Evolutionary conservation across 352 stramenopile genomes (phyloP).

Genomic region (Phytophthora meadii): DNA sequence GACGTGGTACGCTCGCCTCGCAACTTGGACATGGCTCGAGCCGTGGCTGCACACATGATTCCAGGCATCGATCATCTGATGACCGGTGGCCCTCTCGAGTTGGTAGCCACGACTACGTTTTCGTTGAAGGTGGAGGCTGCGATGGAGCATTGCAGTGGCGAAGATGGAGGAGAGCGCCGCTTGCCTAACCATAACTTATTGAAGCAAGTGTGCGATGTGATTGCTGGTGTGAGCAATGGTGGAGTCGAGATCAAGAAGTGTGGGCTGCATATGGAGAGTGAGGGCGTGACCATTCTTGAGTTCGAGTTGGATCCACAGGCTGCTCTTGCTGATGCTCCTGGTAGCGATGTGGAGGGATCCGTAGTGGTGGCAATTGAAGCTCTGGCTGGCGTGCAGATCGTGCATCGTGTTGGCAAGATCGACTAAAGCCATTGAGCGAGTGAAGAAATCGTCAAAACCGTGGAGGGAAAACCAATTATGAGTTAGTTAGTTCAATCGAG

Average conservation of each 20-base stretch:
- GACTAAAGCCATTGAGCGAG: conserved; percentile 8
- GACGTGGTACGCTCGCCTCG: conserved; percentile 58
- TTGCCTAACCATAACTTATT: conserved; percentile 89
- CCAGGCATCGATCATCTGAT: conserved; percentile 46
- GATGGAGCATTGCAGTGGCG: conserved; percentile 49
- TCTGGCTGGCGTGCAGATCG: conserved; percentile 48
- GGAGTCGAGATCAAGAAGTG: conserved; percentile 87
- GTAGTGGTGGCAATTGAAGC: conserved; percentile 56
- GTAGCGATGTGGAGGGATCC: conserved; percentile 32
- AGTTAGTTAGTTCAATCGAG: conserved; percentile 45
- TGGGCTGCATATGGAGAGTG: conserved; percentile 75
- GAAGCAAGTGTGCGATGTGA: conserved; percentile 85
- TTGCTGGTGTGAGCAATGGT: conserved; percentile 59
- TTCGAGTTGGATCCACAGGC: conserved; percentile 70
- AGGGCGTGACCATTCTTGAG: conserved; percentile 76
- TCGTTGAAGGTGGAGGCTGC: conserved; percentile 74
- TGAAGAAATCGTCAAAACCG: conserved; percentile 2
- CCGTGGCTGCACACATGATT: conserved; percentile 27
- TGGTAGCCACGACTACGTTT: conserved; percentile 45
- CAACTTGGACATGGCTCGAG: conserved; percentile 35
- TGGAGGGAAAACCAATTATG: conserved; percentile 29
- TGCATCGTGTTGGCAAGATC: conserved; percentile 44
- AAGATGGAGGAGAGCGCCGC: conserved; percentile 52
- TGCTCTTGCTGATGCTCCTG: conserved; percentile 29
- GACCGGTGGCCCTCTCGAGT: conserved; percentile 9